Conservation (phyloP, 129 eudicot genomes). For the Tanacetum coccineum region DNA sequence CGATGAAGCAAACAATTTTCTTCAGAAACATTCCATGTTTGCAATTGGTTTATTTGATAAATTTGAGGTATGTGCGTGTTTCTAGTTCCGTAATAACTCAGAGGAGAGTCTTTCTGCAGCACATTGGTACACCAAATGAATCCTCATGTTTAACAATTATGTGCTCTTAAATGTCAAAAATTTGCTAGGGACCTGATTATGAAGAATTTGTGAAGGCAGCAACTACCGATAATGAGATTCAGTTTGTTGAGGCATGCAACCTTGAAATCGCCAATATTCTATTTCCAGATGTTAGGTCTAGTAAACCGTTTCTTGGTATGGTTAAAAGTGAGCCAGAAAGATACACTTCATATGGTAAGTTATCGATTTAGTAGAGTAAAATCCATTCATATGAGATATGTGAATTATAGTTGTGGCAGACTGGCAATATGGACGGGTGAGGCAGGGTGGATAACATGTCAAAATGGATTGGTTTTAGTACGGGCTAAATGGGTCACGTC, state of each 20-base stretch:
- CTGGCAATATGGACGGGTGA: background rate
- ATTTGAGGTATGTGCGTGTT: slow-evolving; percentile 51
- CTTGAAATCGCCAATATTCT: slow-evolving; percentile 44
- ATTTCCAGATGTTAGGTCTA: slow-evolving; percentile 43
- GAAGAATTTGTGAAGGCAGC: slow-evolving; percentile 81
- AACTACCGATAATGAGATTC: slow-evolving; percentile 65
- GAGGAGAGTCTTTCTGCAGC: background rate
- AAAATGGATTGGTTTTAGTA: background rate
- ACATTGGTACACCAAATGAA: background rate
- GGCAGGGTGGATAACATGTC: background rate
- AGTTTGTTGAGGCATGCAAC: slow-evolving; percentile 67
- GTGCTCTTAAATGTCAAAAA: background rate
- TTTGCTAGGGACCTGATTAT: slow-evolving; percentile 63
- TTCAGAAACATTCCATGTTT: slow-evolving; percentile 56
- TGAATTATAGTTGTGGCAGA: background rate
- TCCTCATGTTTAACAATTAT: slow-evolving; percentile 1
- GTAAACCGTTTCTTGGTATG: slow-evolving; percentile 56
- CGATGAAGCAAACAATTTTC: slow-evolving; percentile 58
- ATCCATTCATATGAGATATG: background rate
- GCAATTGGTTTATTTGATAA: slow-evolving; percentile 63
- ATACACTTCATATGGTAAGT: slow-evolving; percentile 76
- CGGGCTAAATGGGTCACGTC: background rate
- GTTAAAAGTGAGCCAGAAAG: slow-evolving; percentile 85
- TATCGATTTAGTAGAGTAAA: slow-evolving; percentile 1
- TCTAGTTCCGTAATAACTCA: slow-evolving; percentile 3